Percentiles rank a stretch among this genome's conserved stretches.
Evolutionary conservation across 148 eudicot genomes (phyloP).

Genomic region (Cornus controversa): DNA sequence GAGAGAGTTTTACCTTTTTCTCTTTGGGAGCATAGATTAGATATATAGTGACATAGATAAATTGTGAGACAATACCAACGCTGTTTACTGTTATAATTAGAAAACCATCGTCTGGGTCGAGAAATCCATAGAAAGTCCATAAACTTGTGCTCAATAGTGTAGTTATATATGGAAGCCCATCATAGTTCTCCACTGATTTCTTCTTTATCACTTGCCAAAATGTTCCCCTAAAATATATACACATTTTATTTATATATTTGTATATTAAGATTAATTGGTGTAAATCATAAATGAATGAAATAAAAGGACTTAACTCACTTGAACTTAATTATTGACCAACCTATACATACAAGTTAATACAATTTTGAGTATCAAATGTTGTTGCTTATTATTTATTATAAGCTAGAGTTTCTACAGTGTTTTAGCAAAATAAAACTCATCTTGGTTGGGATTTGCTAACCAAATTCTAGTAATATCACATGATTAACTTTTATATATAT

Average conservation of each 20-base stretch:
- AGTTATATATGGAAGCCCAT: constrained; percentile 23
- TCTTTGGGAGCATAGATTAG: constrained; percentile 17
- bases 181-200: constrained; percentile 22
- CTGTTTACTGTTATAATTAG: constrained; percentile 21
- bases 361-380: too few relatives aligned
- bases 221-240: constrained; percentile 13
- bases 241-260: neutral
- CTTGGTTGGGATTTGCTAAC: too few relatives aligned
- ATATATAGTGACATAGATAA: constrained; percentile 15
- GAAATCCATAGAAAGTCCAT: constrained; percentile 28
- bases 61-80: constrained; percentile 22
- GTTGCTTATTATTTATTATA: too few relatives aligned
- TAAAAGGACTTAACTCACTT: too few relatives aligned
- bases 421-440: too few relatives aligned
- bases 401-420: too few relatives aligned
- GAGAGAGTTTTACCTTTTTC: constrained; percentile 5
- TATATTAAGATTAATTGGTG: too few relatives aligned
- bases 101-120: constrained; percentile 13
- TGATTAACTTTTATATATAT: neutral
- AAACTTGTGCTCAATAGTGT: constrained; percentile 21
- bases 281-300: too few relatives aligned
- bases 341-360: too few relatives aligned
- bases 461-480: too few relatives aligned
- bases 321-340: too few relatives aligned
- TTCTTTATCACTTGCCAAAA: constrained; percentile 19